Evolutionary conservation across 2,329 filamentous ascomycete species (phyloP).

Genomic region (Fusarium fujikuroi): DNA sequence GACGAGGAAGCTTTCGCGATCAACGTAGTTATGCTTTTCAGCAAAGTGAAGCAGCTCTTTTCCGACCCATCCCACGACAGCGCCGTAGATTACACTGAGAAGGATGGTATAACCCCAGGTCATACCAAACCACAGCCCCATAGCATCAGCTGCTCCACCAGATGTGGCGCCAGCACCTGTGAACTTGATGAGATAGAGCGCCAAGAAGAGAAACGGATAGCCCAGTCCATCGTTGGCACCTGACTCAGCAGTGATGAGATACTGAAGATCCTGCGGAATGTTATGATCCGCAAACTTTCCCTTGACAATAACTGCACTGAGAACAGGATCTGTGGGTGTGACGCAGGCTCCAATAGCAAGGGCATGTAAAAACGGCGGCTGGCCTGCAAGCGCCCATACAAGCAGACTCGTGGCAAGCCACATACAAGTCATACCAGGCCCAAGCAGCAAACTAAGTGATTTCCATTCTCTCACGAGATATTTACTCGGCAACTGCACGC

Average conservation of each 20-base stretch:
- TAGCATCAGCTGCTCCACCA: slow-evolving; percentile 72
- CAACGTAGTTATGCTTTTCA: slow-evolving; percentile 82
- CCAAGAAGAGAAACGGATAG: slow-evolving; percentile 88
- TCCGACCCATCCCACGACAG: slow-evolving; percentile 80
- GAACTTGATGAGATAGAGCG: slow-evolving; percentile 85
- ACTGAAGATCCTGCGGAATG: slow-evolving; percentile 82
- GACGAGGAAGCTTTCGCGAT: slow-evolving; percentile 87
- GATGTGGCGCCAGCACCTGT: slow-evolving; percentile 60
- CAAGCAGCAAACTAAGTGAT: slow-evolving; percentile 77
- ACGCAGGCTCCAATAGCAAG: slow-evolving; percentile 85
- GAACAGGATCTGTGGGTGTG: slow-evolving; percentile 89
- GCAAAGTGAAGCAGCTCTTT: slow-evolving; percentile 87
- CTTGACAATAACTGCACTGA: slow-evolving; percentile 92
- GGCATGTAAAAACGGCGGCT: slow-evolving; percentile 79
- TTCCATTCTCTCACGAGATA: slow-evolving; percentile 85
- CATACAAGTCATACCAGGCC: slow-evolving; percentile 87
- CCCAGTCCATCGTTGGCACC: slow-evolving; percentile 91
- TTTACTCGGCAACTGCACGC: slow-evolving; percentile 85
- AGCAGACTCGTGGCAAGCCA: slow-evolving; percentile 85
- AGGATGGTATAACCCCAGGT: slow-evolving; percentile 87
- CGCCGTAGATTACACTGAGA: slow-evolving; percentile 81
- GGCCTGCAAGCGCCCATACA: slow-evolving; percentile 79
- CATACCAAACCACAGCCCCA: slow-evolving; percentile 85
- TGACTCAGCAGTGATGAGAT: slow-evolving; percentile 83
- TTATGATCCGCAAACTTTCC: slow-evolving; percentile 94